These are phyloP conservation scores for Rubia peregrina DNA, from an alignment of 305 asterid species.

Conservation along the genomic window DNA sequence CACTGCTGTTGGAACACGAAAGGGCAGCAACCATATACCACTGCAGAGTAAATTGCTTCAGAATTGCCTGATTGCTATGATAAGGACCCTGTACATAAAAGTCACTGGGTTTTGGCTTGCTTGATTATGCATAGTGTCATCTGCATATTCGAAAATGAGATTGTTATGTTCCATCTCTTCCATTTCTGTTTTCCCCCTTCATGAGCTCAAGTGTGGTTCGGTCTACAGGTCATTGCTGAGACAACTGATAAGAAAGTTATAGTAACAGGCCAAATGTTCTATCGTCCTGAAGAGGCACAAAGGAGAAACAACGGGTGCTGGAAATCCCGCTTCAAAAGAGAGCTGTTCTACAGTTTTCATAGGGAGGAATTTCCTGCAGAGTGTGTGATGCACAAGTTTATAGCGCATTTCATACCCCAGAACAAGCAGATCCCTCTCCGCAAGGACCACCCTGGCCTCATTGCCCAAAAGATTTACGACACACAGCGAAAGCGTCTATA, in stretches of 20 bases:
- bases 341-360: slow-evolving; percentile 82
- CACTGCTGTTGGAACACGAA: neutral
- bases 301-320: slow-evolving; percentile 70
- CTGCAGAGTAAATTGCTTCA: neutral
- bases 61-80: neutral
- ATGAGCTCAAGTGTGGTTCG: slow-evolving; percentile 11
- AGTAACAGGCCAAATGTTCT: slow-evolving; percentile 86
- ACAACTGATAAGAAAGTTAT: slow-evolving; percentile 38
- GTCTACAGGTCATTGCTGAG: slow-evolving; percentile 55
- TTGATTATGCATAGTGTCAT: neutral
- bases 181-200: neutral
- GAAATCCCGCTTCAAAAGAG: slow-evolving; percentile 64
- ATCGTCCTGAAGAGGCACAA: slow-evolving; percentile 91
- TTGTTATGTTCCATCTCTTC: neutral
- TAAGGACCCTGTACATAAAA: neutral
- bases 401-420: slow-evolving; percentile 74
- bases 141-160: neutral
- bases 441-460: slow-evolving; percentile 75
- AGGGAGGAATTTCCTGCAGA: slow-evolving; percentile 90
- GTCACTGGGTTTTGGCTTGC: neutral
- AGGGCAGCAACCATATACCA: neutral
- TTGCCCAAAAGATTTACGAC: slow-evolving; percentile 83
- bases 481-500: slow-evolving; percentile 58
- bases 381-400: slow-evolving; percentile 92
- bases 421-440: slow-evolving; percentile 76